Evolutionary conservation across 2,329 filamentous ascomycete species (phyloP).

Genomic region (Monilinia fructicola): DNA sequence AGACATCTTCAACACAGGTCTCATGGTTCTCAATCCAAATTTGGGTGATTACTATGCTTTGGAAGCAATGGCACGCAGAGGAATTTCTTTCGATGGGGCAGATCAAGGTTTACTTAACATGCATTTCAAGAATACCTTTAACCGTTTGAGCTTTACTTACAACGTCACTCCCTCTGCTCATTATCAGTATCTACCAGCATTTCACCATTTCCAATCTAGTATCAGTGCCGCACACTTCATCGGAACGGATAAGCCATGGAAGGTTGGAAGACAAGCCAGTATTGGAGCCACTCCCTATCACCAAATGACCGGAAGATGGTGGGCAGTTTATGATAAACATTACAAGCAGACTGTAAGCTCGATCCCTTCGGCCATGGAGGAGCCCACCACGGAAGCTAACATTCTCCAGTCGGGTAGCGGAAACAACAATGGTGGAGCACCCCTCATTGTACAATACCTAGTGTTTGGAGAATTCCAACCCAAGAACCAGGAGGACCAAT

Average conservation of each 20-base stretch:
- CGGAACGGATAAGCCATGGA: conserved; percentile 87
- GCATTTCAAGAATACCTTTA: conserved; percentile 81
- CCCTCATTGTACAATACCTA: conserved; percentile 39
- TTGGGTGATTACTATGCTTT: conserved; percentile 86
- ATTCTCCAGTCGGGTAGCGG: conserved; percentile 33
- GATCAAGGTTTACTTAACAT: conserved; percentile 96
- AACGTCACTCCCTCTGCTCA: conserved; percentile 96
- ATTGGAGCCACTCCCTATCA: conserved; percentile 66
- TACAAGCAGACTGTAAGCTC: conserved; percentile 57
- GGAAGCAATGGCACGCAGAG: conserved; percentile 76
- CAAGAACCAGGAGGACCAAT: conserved; percentile 25
- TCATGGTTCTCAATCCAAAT: conserved; percentile 88
- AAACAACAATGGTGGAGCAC: conserved; percentile 26
- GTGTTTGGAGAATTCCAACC: conserved; percentile 41
- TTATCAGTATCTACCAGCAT: conserved; percentile 96
- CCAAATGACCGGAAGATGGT: conserved; percentile 86
- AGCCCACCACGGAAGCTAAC: conserved; percentile 21
- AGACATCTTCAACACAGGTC: conserved; percentile 95
- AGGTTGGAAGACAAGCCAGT: conserved; percentile 56
- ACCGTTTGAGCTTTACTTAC: conserved; percentile 90
- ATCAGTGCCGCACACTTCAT: conserved; percentile 96
- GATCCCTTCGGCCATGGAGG: background rate
- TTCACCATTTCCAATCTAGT: conserved; percentile 84
- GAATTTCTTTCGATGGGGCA: conserved; percentile 93
- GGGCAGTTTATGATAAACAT: conserved; percentile 89